Base-by-base conservation (phyloP, 1,139 yeast species). In the Pichia sp. region DNA sequence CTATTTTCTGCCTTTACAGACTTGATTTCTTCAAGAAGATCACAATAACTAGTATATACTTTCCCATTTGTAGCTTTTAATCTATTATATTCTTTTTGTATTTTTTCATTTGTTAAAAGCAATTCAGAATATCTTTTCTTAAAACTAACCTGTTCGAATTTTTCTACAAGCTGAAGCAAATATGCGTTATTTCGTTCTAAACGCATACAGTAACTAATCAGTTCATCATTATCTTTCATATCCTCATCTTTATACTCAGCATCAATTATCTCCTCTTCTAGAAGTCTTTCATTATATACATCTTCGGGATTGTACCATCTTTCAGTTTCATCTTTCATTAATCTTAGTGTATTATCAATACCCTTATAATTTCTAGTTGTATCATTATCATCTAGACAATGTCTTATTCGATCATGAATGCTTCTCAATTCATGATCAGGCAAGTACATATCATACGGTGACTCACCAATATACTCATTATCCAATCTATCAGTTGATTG, bases 111-210 rank as follows among this genome's bases (percentile, higher is more conserved):
- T 11, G 46, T 46, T 5, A 15, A 4, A 10, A 49, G 43, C 25
- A 58, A 45, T 24, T 52, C 50, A 26, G 37, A 26, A 36, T 56
- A 49, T 31, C 54, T 52, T 6, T 48, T 48, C 22, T 53, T 55
- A 10, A 51, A 52, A 9, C 58, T 49, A 3, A 56, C 48, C 13
- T 48, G 42, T 27, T 54, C 59, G 25, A 50, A 54, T 18, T 49
- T 49, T 7, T 43, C 50, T 5, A 56, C 49, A 26, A 57, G 32
- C 23, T 48, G 45, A 19, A 46, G 8, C 4, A 57, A 32, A 18
- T 46, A 40, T 11, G 48, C 48, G 35, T 57, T 57, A 33, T 56
- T 57, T 9, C 38, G 23, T 21, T 54, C 53, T 3, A 57, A 23
- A n/a, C 48, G 37, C 9, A 47, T 18, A 30, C 50, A 47, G 18